Conservation (phyloP, 345 rosid species). For the Salix caprea region DNA sequence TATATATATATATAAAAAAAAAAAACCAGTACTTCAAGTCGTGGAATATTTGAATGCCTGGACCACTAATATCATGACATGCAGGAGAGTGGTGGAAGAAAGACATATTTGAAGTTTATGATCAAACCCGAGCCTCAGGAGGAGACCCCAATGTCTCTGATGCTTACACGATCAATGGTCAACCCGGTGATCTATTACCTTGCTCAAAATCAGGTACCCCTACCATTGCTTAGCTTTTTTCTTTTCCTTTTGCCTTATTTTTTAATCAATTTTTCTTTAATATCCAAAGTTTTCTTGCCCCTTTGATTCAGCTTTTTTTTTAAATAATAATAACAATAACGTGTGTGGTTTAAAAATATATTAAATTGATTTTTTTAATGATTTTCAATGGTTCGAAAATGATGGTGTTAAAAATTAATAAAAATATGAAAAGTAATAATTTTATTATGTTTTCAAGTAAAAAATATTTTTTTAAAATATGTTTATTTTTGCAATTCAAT, state of each 20-base stretch:
- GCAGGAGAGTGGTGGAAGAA: constrained; percentile 42
- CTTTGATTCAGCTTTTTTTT: too few relatives aligned
- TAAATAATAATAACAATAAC: too few relatives aligned
- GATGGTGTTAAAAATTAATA: too few relatives aligned
- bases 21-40: too few relatives aligned
- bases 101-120: constrained; percentile 24
- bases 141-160: constrained; percentile 34
- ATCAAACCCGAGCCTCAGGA: constrained; percentile 11
- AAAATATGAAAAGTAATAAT: too few relatives aligned
- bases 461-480: too few relatives aligned
- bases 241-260: not conserved
- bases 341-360: too few relatives aligned
- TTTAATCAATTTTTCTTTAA: not conserved
- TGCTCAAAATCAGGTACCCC: constrained; percentile 25
- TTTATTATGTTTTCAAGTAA: too few relatives aligned
- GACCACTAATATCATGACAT: too few relatives aligned
- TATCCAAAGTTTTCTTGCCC: not conserved
- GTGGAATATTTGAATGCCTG: not conserved
- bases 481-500: too few relatives aligned
- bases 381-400: too few relatives aligned
- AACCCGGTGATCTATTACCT: constrained; percentile 39
- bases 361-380: too few relatives aligned
- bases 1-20: not conserved
- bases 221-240: not conserved
- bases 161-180: constrained; percentile 52